Percentiles rank a stretch among this genome's conserved stretches.
Evolutionary conservation across 805 yeast genomes (phyloP).

Genomic region (Ogataea paradorogensis): DNA sequence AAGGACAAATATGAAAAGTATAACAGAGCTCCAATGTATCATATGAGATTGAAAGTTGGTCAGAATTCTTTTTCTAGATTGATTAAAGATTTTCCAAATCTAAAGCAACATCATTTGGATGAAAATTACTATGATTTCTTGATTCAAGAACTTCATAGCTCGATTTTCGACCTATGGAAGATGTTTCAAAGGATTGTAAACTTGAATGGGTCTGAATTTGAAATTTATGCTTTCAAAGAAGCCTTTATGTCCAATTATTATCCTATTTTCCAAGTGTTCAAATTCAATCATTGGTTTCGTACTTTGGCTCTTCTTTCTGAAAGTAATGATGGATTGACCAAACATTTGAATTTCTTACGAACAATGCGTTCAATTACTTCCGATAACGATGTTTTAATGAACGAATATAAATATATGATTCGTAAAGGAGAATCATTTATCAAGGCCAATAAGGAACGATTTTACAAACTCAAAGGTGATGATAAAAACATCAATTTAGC

Average conservation of each 20-base stretch:
- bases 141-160: constrained; percentile 9
- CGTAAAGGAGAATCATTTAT: constrained; percentile 19
- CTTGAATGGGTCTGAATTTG: constrained; percentile 11
- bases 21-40: constrained; percentile 16
- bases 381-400: constrained; percentile 13
- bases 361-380: constrained; percentile 20
- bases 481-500: constrained; percentile 7
- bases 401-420: constrained; percentile 21
- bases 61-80: constrained; percentile 9
- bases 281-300: constrained; percentile 23
- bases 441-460: constrained; percentile 17
- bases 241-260: constrained; percentile 12
- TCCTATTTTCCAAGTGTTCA: constrained; percentile 21
- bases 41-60: constrained; percentile 9
- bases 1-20: constrained; percentile 15
- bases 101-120: constrained; percentile 20
- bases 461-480: constrained; percentile 9
- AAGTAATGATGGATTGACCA: constrained; percentile 14
- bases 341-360: constrained; percentile 16
- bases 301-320: constrained; percentile 18
- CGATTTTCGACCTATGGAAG: constrained; percentile 13
- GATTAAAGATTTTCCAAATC: constrained; percentile 12
- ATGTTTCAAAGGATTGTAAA: constrained; percentile 8
- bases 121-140: constrained; percentile 19
- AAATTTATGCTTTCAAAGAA: constrained; percentile 10